A percentile compares a stretch with the other conserved stretches of the same genome.
Conservation (phyloP, 129 eudicot genomes). For the Rutidosis leptorrhynchoides region DNA sequence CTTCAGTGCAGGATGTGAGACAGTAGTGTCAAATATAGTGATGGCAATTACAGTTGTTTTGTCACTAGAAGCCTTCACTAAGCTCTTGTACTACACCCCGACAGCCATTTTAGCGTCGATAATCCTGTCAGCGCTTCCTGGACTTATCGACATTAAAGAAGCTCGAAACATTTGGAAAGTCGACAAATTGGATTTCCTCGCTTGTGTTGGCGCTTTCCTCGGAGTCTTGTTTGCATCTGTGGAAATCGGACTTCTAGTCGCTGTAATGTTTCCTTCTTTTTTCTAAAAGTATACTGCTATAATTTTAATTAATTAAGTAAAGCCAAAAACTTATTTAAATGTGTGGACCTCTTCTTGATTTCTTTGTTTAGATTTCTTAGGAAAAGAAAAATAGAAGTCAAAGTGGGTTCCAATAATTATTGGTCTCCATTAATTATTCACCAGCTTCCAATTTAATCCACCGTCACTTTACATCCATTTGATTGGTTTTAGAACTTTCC, state of each 20-base stretch:
- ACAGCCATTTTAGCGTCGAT: slow-evolving; percentile 59
- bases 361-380: too few relatives aligned
- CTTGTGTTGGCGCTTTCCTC: slow-evolving; percentile 52
- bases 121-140: slow-evolving; percentile 63
- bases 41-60: slow-evolving; percentile 65
- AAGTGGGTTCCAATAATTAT: too few relatives aligned
- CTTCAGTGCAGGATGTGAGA: slow-evolving; percentile 58
- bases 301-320: too few relatives aligned
- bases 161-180: slow-evolving; percentile 59
- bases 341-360: slow-evolving; percentile 48
- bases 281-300: too few relatives aligned
- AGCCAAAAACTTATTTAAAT: not conserved
- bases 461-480: too few relatives aligned
- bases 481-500: too few relatives aligned
- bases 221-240: slow-evolving; percentile 65
- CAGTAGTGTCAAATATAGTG: slow-evolving; percentile 53
- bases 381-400: too few relatives aligned
- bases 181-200: slow-evolving; percentile 64
- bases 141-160: slow-evolving; percentile 53
- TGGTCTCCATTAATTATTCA: too few relatives aligned
- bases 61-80: slow-evolving; percentile 43
- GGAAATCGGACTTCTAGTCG: slow-evolving; percentile 57
- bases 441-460: too few relatives aligned
- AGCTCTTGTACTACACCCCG: slow-evolving; percentile 57
- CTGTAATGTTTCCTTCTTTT: too few relatives aligned